Base-by-base conservation (phyloP, 805 yeast species). In the Schwanniomyces polymorphus region DNA sequence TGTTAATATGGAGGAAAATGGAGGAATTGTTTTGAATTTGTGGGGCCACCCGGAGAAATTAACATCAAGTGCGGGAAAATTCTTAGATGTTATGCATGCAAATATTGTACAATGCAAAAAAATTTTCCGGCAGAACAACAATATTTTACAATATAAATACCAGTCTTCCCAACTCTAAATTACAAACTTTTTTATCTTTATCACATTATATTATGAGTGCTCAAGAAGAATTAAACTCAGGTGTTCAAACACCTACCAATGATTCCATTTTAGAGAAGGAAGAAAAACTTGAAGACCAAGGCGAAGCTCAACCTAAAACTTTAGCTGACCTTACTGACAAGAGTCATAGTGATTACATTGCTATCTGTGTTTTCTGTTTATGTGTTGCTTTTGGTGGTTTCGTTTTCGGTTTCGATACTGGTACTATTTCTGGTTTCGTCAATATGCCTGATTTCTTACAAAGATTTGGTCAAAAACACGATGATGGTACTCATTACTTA, bases 351-450 rank as follows among this genome's bases (percentile, higher is more conserved):
- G 76, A 70, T 31, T 67, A 71, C 47, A 29, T 63, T 7, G 53
- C 64, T 18, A 65, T 70, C 59, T 43, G 68, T 65, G 26, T 64
- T 10, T 66, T 70, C 47, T 82, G 89, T 65, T 56, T 74, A n/a
- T 57, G 80, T 45, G 80, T 85, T 53, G 87, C 89, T 27, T 85
- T 85, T 52, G 90, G 89, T 70, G 91, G 91, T 41, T 85, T 81
- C 61, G 84, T 85, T 39, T 85, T 83, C 59, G 91, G 91, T 50
- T 85, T 85, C 78, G 91, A 85, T 71, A 85, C 88, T 43, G 91
- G 90, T 71, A 84, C 90, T 53, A 80, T 84, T 64, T 82, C 87
- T 35, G 89, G 89, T 54, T 81, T 85, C 57, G 81, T 84, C 42
- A 80, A 80, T 61, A 80, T 84, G 83, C 56, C 72, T n/a, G 81